Evolutionary conservation across 306 rosid species (phyloP), one percentile per base, ranked within the genome.

Genomic region (Vigna radiata): DNA sequence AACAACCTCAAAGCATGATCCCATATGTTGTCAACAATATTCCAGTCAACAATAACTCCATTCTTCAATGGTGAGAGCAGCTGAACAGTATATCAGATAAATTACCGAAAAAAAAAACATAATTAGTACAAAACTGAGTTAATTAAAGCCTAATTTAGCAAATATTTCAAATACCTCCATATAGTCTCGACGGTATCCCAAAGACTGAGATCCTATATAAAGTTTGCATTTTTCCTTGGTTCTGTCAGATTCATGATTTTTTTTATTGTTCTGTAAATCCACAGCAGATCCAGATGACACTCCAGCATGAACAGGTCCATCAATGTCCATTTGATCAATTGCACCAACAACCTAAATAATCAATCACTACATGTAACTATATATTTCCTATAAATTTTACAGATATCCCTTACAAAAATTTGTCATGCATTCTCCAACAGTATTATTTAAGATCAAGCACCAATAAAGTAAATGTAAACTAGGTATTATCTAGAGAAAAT

Each of bases 1-100:
- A 79, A 44, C 31, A 72, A 95, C 98, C 97, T 90, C 75, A 95
- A 90, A 72, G 98, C 98, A 82, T 95, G 98, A 72, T 95, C 98
- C 98, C 97, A 95, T 81, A 95, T 95, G 86, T 85, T 88, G 81
- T 92, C 97, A 75, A 92, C 97, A 77, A 93, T 89, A 69, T 95
- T 97, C 97, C 98, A 95, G 84, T 95, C 97, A 82, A 88, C 93
- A 74, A 92, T 91, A 81, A 90, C 83, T 63, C 98, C 97, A 85
- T 95, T 94, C 87, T 89, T 95, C 27, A 92, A 54, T 6, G 97
- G 93, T 39, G 96, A 87, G 8, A 92, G 41, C 71, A 95, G 97
- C 98, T 95, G 33, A 72, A 12, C 54, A 68, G 29, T 79, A 82
- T 39, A 56, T 64, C 66, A 76, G 33, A 76, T 18, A 56, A 14